Conservation (phyloP, 2,329 filamentous ascomycete genomes). For the Periglandula ipomoeae region DNA sequence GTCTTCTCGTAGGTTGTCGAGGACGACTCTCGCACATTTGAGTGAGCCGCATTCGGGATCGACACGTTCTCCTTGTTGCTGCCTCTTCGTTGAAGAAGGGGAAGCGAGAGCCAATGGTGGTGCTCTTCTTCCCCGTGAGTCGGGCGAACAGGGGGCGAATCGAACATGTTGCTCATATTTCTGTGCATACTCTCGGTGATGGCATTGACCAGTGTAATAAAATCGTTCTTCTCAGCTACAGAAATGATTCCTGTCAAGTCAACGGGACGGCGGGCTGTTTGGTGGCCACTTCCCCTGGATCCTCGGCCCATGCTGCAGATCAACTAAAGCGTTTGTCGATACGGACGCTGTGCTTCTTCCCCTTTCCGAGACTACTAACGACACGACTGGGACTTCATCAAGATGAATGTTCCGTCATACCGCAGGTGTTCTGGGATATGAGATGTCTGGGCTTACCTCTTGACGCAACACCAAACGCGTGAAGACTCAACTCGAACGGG, state of each 20-base stretch:
- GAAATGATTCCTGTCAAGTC: conserved; percentile 43
- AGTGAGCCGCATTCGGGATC: conserved; percentile 5
- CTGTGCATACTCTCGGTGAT: conserved; percentile 48
- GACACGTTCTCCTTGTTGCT: conserved; percentile 15
- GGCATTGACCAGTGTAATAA: conserved; percentile 39
- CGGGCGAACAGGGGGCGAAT: conserved; percentile 30
- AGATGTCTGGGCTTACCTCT: too few species aligned
- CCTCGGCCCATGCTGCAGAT: conserved; percentile 29
- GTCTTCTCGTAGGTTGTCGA: conserved; percentile 17
- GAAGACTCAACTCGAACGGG: not conserved
- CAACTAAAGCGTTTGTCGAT: conserved; percentile 1
- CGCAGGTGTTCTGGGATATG: too few species aligned
- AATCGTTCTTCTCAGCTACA: conserved; percentile 39
- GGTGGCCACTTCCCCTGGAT: conserved; percentile 23
- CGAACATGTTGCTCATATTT: conserved; percentile 43
- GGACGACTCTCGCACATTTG: conserved; percentile 2
- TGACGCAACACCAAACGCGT: not conserved
- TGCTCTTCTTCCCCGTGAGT: conserved; percentile 20
- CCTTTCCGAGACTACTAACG: not conserved
- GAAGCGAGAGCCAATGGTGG: conserved; percentile 26
- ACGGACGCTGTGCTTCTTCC: conserved; percentile 1
- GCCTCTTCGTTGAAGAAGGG: conserved; percentile 17
- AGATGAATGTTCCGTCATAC: not conserved
- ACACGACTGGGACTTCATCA: not conserved
- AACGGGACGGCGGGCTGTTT: conserved; percentile 32